A percentile compares a stretch with the other conserved stretches of the same genome.
Evolutionary conservation across 148 eudicot species (phyloP).

Genomic region (Chenopodium quinoa): DNA sequence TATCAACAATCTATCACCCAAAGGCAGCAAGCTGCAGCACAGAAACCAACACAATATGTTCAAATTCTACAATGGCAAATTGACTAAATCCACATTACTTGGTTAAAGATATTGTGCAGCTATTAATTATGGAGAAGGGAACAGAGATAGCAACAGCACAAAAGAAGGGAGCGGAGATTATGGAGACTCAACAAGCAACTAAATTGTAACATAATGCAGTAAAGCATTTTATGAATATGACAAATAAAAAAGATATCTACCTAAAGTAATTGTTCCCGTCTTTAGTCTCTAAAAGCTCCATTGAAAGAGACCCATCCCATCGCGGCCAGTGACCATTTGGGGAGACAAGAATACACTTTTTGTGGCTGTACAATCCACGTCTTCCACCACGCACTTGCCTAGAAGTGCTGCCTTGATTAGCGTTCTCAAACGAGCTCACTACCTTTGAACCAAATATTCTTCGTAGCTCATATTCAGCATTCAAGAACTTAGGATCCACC

Average conservation of each 20-base stretch:
- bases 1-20: neutral
- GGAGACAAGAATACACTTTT: constrained; percentile 70
- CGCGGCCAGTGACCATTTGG: constrained; percentile 93
- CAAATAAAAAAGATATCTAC: constrained; percentile 28
- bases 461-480: constrained; percentile 87
- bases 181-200: neutral
- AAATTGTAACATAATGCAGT: neutral
- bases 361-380: constrained; percentile 64
- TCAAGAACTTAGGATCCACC: constrained; percentile 81
- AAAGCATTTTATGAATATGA: neutral
- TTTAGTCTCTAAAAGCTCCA: constrained; percentile 84
- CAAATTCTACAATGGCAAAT: neutral
- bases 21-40: neutral
- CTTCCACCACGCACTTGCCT: constrained; percentile 72
- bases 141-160: neutral
- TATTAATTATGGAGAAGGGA: neutral
- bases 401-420: constrained; percentile 60
- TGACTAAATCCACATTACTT: neutral
- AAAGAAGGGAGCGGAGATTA: neutral
- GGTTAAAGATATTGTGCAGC: neutral
- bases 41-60: neutral
- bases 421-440: constrained; percentile 72
- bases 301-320: constrained; percentile 92
- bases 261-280: constrained; percentile 70
- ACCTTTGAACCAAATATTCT: constrained; percentile 96